Evolutionary conservation across 768 basidiomycete species (phyloP).

Genomic region (Kwoniella botswanensis): DNA sequence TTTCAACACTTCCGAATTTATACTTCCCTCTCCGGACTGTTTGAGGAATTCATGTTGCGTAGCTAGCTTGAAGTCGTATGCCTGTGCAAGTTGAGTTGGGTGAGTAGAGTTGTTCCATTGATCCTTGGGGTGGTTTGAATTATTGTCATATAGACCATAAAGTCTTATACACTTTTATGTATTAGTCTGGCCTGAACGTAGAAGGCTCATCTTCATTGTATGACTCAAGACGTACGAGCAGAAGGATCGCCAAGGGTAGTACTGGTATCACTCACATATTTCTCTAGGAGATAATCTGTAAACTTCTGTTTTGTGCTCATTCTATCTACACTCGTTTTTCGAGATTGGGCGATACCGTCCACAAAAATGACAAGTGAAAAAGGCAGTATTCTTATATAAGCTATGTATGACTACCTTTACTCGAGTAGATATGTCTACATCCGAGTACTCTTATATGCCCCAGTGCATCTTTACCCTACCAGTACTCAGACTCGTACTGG

Average conservation of each 20-base stretch:
- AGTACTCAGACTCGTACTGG: too few species aligned
- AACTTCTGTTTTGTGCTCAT: slow-evolving; percentile 7
- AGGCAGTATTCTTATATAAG: too few species aligned
- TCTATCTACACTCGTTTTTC: neutral
- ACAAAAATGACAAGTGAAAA: too few species aligned
- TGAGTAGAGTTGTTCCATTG: neutral
- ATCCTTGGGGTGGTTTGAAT: neutral
- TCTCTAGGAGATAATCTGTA: slow-evolving; percentile 14
- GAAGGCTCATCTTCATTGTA: too few species aligned
- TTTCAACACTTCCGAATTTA: slow-evolving; percentile 63
- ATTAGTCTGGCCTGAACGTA: too few species aligned
- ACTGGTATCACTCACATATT: slow-evolving; percentile 8
- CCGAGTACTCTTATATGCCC: neutral
- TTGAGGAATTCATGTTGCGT: slow-evolving; percentile 67
- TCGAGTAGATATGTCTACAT: too few species aligned
- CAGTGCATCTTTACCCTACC: neutral
- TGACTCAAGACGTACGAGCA: too few species aligned
- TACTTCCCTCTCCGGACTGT: slow-evolving; percentile 64
- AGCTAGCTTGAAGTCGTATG: slow-evolving; percentile 61
- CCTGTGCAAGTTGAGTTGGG: neutral
- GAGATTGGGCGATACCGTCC: too few species aligned
- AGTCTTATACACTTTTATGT: too few species aligned
- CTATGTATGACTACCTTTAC: too few species aligned
- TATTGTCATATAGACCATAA: too few species aligned
- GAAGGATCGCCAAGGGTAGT: too few species aligned